These are phyloP conservation scores for Withania somnifera DNA, from an alignment of 305 asterid species.

Conservation along the genomic window DNA sequence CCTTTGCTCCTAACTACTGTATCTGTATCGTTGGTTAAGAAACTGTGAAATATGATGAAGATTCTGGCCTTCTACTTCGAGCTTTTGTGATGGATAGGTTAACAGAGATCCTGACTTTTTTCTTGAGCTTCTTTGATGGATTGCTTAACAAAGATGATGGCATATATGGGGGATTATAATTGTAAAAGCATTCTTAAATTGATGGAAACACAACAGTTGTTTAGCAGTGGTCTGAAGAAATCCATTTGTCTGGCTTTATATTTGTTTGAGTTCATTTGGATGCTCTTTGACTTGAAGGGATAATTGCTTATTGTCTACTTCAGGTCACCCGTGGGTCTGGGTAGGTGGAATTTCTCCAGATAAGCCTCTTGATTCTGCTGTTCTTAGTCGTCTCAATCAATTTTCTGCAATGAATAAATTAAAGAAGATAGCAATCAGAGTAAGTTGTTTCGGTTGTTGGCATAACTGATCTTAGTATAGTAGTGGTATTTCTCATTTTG, in stretches of 20 bases:
- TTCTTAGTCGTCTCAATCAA: constrained; percentile 65
- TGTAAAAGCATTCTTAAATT: neutral
- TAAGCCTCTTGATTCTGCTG: constrained; percentile 85
- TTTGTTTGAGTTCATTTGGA: neutral
- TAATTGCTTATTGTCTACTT: neutral
- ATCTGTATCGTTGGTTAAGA: neutral
- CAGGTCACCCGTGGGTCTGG: constrained; percentile 92
- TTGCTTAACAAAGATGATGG: neutral
- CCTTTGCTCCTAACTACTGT: neutral
- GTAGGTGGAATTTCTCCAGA: constrained; percentile 66
- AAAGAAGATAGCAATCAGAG: constrained; percentile 82
- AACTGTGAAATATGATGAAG: too few species aligned
- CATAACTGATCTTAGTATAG: neutral
- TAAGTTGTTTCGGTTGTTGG: too few species aligned
- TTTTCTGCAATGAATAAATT: constrained; percentile 87
- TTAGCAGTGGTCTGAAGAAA: neutral
- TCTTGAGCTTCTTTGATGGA: neutral
- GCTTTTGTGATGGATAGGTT: neutral
- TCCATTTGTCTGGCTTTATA: neutral
- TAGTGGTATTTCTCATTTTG: neutral
- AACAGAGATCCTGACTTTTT: neutral
- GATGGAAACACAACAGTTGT: neutral
- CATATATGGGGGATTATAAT: neutral
- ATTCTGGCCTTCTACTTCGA: neutral
- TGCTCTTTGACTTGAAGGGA: too few species aligned